A percentile compares a stretch with the other conserved stretches of the same genome.
These are phyloP conservation scores for Otatea glauca DNA, from an alignment of 176 grass and related monocot genomes.

Conservation along the genomic window DNA sequence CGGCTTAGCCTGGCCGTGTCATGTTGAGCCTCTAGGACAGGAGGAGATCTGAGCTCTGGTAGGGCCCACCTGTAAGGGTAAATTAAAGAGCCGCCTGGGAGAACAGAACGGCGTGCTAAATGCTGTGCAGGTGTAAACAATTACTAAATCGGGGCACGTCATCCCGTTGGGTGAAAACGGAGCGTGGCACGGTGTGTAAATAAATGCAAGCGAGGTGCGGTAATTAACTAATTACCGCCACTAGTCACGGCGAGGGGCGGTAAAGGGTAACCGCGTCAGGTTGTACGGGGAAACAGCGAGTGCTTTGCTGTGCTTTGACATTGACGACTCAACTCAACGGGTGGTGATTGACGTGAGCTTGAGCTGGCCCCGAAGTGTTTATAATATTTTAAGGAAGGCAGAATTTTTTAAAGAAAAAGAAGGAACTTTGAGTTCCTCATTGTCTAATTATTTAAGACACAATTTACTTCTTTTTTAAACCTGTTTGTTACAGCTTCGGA, in stretches of 20 bases:
- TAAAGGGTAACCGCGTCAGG: conserved; percentile 12
- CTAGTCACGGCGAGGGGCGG: not conserved
- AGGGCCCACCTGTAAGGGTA: not conserved
- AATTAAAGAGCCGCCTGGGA: not conserved
- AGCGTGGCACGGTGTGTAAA: conserved; percentile 3
- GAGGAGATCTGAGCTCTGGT: too few species aligned
- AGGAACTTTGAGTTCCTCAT: too few species aligned
- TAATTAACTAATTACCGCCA: not conserved
- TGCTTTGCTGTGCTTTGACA: conserved; percentile 35
- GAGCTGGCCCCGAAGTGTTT: conserved; percentile 29
- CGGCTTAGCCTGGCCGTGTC: not conserved
- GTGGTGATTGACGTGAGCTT: not conserved
- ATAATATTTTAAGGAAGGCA: too few species aligned
- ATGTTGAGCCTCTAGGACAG: not conserved
- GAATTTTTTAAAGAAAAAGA: too few species aligned
- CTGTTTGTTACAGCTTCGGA: too few species aligned
- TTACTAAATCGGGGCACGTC: not conserved
- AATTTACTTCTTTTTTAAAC: too few species aligned
- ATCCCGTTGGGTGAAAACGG: conserved; percentile 30
- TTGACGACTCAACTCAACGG: not conserved
- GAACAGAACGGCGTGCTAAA: not conserved
- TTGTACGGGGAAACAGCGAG: conserved; percentile 30
- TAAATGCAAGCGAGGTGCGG: not conserved
- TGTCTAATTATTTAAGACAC: too few species aligned
- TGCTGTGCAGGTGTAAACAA: not conserved